Conservation (phyloP, 2,329 filamentous ascomycete species). For the Thelonectria discophora region DNA sequence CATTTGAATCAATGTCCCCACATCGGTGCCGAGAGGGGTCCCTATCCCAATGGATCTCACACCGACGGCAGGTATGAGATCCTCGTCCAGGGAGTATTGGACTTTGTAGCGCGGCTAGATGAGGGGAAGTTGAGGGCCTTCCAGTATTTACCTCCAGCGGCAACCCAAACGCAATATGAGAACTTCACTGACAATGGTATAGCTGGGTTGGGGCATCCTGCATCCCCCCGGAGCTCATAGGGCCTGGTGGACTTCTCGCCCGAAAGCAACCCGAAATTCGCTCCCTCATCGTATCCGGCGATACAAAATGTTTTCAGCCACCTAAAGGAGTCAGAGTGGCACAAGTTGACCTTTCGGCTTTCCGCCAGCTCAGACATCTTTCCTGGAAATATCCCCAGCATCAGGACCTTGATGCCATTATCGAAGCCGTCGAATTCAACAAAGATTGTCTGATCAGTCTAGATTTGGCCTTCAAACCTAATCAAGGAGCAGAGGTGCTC, state of each 20-base stretch:
- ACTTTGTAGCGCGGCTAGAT: background rate
- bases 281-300: background rate
- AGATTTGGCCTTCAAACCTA: background rate
- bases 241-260: background rate
- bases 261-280: background rate
- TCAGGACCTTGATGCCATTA: background rate
- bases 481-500: background rate
- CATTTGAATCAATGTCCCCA: background rate
- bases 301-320: background rate
- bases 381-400: background rate
- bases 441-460: background rate
- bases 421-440: background rate
- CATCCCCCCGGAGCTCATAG: background rate
- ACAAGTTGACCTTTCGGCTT: background rate
- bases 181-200: background rate
- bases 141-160: background rate
- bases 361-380: background rate
- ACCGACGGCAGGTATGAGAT: background rate
- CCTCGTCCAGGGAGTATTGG: too few relatives aligned
- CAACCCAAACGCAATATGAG: too few relatives aligned
- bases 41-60: background rate
- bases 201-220: background rate
- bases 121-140: background rate
- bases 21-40: background rate
- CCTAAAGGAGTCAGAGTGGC: background rate